Percentiles rank a stretch among this genome's conserved stretches.
Evolutionary conservation across 805 yeast genomes (phyloP).

Genomic region (Sungouiozyma intestinalis): DNA sequence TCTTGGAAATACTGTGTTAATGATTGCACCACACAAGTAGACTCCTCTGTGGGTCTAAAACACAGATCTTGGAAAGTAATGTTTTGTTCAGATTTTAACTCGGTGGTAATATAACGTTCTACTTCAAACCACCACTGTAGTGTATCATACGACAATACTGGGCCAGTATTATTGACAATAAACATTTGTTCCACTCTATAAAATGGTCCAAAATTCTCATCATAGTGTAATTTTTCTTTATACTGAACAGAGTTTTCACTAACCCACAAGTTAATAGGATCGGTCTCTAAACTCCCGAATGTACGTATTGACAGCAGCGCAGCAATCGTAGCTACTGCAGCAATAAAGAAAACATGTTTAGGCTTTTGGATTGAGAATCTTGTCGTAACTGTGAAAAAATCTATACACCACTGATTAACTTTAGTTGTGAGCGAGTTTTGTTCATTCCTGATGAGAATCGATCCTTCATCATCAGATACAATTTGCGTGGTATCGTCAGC

Average conservation of each 20-base stretch:
- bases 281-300: slow-evolving; percentile 53
- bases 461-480: neutral
- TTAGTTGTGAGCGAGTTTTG: slow-evolving; percentile 3
- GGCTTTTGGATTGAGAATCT: slow-evolving; percentile 54
- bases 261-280: slow-evolving; percentile 87
- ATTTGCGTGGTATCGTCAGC: neutral
- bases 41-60: slow-evolving; percentile 69
- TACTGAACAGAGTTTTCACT: slow-evolving; percentile 64
- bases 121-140: slow-evolving; percentile 84
- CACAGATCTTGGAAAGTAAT: slow-evolving; percentile 55
- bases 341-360: slow-evolving; percentile 35
- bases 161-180: slow-evolving; percentile 56
- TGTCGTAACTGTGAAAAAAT: neutral
- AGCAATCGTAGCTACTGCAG: slow-evolving; percentile 27
- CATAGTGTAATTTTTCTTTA: slow-evolving; percentile 58
- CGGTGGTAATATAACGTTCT: slow-evolving; percentile 43
- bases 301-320: slow-evolving; percentile 32
- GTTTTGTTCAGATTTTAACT: slow-evolving; percentile 24
- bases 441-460: neutral
- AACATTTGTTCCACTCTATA: slow-evolving; percentile 81
- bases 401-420: slow-evolving; percentile 10
- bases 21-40: slow-evolving; percentile 72
- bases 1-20: slow-evolving; percentile 83
- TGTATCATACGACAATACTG: slow-evolving; percentile 58
- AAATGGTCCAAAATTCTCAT: slow-evolving; percentile 81